Base-by-base conservation (phyloP, 2,329 filamentous ascomycete species). In the Fusarium nisikadoi region DNA sequence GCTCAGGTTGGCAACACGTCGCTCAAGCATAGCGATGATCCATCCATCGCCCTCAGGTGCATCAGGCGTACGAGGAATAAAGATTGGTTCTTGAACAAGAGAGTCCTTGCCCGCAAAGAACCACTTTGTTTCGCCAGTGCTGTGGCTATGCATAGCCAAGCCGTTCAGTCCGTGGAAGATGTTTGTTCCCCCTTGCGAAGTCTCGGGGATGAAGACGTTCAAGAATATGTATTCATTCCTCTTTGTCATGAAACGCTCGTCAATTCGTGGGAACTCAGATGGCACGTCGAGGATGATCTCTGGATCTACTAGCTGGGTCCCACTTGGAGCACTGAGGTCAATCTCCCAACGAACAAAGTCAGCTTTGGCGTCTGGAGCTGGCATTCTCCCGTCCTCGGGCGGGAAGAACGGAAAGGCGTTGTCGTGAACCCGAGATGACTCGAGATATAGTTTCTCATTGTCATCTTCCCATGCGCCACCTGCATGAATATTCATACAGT, bases 301-400 rank as follows among this genome's bases (percentile, higher is more conserved):
- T 0, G 65, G 68, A 3, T 72, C 65, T 0, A 12, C 52, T 16
- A 73, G 39, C 2, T 41, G 62, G 0, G 45, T 58, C 0, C 61
- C 55, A 7, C 1, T 65, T 3, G 68, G 68, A 1, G 65, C 47
- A 29, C 20, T 61, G 3, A 68, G 31, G 29, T 73, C 70, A 2
- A 73, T 65, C 27, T 71, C 70, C 71, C 70, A 73, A 2, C 62
- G 62, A 1, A 73, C 71, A 12, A 33, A 73, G 6, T 72, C 70
- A 1, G 60, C 46, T 39, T 57, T 49, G 0, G 54, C 33, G 3
- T 63, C 57, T 4, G 31, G 47, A 6, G 59, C 7, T 4, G 61
- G 70, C 13, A 14, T 6, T 35, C 58, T 70, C 0, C 62, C 66
- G 23, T 72, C 70, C 1, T 53, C 68, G 0, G 63, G 59, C 0